Evolutionary conservation across 495 filamentous ascomycete genomes (phyloP), one percentile per base, ranked within the genome.

Genomic region (Umbilicaria muhlenbergii): DNA sequence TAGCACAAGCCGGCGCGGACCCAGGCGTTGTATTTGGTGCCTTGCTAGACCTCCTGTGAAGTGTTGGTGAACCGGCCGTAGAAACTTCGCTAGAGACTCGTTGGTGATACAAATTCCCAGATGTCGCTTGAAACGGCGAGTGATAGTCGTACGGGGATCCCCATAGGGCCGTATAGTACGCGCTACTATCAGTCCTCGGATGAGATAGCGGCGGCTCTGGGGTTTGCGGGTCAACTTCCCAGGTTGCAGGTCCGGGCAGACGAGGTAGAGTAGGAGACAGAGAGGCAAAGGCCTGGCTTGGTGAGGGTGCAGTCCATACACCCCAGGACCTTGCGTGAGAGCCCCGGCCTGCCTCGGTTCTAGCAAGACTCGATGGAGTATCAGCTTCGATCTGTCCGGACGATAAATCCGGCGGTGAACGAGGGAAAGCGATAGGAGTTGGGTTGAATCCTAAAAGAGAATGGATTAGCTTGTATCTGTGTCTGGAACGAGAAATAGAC

Each of bases 81-180:
- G 64, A 47, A 15, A 14, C 14, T 1, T 7, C 15, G n/a, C 15
- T 14, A 41, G 39, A 1, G 7, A 15, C 39, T 14, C 15, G 39
- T 37, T 11, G 17, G 35, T 37, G 35, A 37, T 11, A 18, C 35
- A 15, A 5, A 1, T 6, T 28, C 24, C 24, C 24, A 10, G 24
- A 28, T 28, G 24, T 28, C 24, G 24, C 24, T 28, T 28, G 24
- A 17, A 40, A 24, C 15, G 38, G 15, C 3, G 5, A 40, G 8
- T 15, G n/a, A 17, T 15, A 15, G 5, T 24, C 75, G 62, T 84
- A 84, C 43, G 81, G 80, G 11, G 81, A 86, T 11, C 81, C 81
- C 80, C 80, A 84, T 52, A 71, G 75, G 17, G 77, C 77, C 28
- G 76, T 77, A 47, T 75, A 78, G 60, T 76, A 77, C 47, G 64